Percentiles rank a stretch among this genome's conserved stretches.
Evolutionary conservation across 352 stramenopile species (phyloP).

Genomic region (Phytophthora fragariae): DNA sequence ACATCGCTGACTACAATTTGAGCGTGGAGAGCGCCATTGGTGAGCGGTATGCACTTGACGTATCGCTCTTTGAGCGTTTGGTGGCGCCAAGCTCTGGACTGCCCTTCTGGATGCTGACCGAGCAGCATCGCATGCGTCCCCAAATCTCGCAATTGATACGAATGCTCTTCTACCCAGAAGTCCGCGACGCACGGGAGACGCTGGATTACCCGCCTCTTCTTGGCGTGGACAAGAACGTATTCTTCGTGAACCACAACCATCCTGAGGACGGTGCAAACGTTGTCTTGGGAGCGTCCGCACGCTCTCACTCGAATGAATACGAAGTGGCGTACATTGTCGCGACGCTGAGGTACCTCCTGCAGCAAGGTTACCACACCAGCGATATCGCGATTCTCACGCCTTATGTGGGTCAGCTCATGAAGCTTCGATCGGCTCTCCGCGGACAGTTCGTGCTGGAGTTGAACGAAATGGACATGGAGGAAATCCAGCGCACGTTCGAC

Average conservation of each 20-base stretch:
- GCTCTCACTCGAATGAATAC: slow-evolving; percentile 72
- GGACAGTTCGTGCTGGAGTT: slow-evolving; percentile 48
- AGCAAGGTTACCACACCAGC: slow-evolving; percentile 68
- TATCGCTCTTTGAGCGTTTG: slow-evolving; percentile 88
- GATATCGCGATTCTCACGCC: slow-evolving; percentile 85
- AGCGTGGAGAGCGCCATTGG: slow-evolving; percentile 60
- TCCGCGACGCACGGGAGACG: slow-evolving; percentile 68
- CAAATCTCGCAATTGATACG: slow-evolving; percentile 83
- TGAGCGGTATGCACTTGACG: slow-evolving; percentile 72
- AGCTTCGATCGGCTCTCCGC: slow-evolving; percentile 55
- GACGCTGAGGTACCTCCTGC: slow-evolving; percentile 72
- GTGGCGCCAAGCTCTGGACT: slow-evolving; percentile 33
- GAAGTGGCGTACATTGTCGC: slow-evolving; percentile 75
- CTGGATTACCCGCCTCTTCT: slow-evolving; percentile 53
- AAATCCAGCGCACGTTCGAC: slow-evolving; percentile 54
- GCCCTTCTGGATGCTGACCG: slow-evolving; percentile 59
- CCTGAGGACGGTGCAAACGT: slow-evolving; percentile 42
- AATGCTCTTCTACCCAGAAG: slow-evolving; percentile 66
- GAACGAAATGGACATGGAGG: slow-evolving; percentile 49
- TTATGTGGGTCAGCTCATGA: slow-evolving; percentile 83
- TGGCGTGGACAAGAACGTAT: slow-evolving; percentile 68
- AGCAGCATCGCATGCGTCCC: slow-evolving; percentile 84
- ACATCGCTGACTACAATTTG: slow-evolving; percentile 76
- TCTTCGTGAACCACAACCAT: slow-evolving; percentile 78
- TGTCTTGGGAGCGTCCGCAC: slow-evolving; percentile 26